Base-by-base conservation (phyloP, 2,329 filamentous ascomycete genomes). In the Arthrobotrys pseudoclavata region DNA sequence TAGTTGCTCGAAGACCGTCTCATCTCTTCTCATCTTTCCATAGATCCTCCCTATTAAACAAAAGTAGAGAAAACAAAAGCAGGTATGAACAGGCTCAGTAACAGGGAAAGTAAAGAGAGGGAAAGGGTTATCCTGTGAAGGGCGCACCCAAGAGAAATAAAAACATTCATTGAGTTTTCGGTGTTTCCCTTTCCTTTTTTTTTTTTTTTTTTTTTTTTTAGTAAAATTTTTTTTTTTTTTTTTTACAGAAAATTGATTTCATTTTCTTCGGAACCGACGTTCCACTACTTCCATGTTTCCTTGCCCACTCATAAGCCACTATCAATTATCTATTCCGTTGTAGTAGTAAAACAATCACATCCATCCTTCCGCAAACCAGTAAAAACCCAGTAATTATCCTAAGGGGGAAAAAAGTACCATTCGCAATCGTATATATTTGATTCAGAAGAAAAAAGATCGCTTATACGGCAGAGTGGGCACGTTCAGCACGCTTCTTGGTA, bases 391-490 rank as follows among this genome's bases (percentile, higher is more conserved):
- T 37, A 57, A 57, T 4, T 22, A 37, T 34, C 20, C 18, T 5
- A 4, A 20, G 10, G 20, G 6, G 20, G 7, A 42, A 18, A 42
- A 15, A 40, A 26, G 34, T 31, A 34, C 55, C 55, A 60, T 42
- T 40, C 13, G 37, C 37, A 3, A 40, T n/a, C 10, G 55, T 24
- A 37, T 45, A 50, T 50, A n/a, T 45, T n/a, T 15, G 60, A n/a
- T 34, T 24, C 9, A 20, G 34, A 63, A 2, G 9, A 24, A 47
- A 15, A 20, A 31, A 13, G 26, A 24, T 26, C 40, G 29, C 13
- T 52, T 77, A 77, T 50, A 77, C 74, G 24, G 67, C 74, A 47
- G 57, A 66, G 67, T 77, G 74, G 15, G 74, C 67, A 24, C 72
- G 57, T 26, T 77, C 74, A n/a, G 74, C 52, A 9, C 67, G 60